These are phyloP conservation scores for Leptographium galeiforme DNA, from an alignment of 2,329 filamentous ascomycete species.

Conservation along the genomic window DNA sequence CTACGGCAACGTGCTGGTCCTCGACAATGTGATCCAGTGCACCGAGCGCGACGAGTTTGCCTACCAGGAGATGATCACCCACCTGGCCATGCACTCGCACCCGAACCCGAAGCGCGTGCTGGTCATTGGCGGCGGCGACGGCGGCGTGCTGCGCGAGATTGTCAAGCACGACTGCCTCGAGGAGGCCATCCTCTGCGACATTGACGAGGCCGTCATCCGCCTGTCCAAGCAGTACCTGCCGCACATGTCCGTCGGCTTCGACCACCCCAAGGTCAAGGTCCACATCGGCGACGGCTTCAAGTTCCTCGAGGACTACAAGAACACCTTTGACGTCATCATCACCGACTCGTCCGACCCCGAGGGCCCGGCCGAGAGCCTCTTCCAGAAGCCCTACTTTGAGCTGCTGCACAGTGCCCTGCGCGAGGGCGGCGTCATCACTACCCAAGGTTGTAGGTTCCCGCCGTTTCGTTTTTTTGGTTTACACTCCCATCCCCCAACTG, in stretches of 20 bases:
- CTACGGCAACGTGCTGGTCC: constrained; percentile 88
- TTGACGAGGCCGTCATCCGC: constrained; percentile 97
- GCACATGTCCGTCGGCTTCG: constrained; percentile 82
- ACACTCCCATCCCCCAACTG: background rate
- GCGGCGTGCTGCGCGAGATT: constrained; percentile 92
- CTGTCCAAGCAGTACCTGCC: constrained; percentile 97
- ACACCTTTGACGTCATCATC: constrained; percentile 98
- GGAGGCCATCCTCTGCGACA: constrained; percentile 94
- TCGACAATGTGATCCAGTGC: constrained; percentile 98
- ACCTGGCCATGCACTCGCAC: constrained; percentile 97
- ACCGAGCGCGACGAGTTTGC: constrained; percentile 98
- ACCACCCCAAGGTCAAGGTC: constrained; percentile 84
- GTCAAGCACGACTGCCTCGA: constrained; percentile 98
- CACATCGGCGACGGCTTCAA: constrained; percentile 98
- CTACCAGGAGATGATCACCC: constrained; percentile 99
- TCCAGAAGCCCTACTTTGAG: constrained; percentile 98
- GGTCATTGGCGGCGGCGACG: constrained; percentile 95
- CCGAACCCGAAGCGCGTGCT: constrained; percentile 96
- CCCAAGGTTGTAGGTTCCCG: constrained; percentile 95
- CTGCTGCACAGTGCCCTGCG: constrained; percentile 79
- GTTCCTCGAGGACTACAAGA: constrained; percentile 93
- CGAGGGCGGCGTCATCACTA: constrained; percentile 95
- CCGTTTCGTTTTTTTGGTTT: constrained; percentile 7
- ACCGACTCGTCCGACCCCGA: constrained; percentile 97
- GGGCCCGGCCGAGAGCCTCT: constrained; percentile 87